Percentiles rank a stretch among this genome's conserved stretches.
Evolutionary conservation across 176 grass and related monocot species (phyloP).

Genomic region (Ensete ventricosum): DNA sequence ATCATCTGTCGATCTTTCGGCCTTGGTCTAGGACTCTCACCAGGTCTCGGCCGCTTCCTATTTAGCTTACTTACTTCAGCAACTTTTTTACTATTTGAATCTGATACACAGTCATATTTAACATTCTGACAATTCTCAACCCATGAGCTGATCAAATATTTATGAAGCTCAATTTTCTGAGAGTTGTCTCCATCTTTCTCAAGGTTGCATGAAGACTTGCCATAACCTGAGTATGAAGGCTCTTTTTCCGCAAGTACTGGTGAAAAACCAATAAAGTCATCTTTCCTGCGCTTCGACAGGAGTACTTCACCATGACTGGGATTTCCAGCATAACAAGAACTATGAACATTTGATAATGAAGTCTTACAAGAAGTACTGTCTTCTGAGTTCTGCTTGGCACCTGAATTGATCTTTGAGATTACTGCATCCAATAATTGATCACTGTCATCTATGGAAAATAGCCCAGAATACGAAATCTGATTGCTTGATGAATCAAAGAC

Average conservation of each 20-base stretch:
- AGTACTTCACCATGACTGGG: background rate
- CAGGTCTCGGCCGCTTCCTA: constrained; percentile 50
- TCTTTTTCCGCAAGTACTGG: constrained; percentile 35
- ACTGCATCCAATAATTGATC: constrained; percentile 62
- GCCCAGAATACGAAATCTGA: constrained; percentile 30
- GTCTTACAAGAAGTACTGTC: constrained; percentile 46
- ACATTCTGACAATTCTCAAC: constrained; percentile 47
- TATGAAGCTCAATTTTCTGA: constrained; percentile 42
- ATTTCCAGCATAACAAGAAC: constrained; percentile 23
- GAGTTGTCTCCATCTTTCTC: constrained; percentile 31
- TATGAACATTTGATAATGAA: constrained; percentile 40
- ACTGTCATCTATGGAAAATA: constrained; percentile 41
- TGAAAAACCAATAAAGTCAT: constrained; percentile 24
- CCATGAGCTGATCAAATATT: constrained; percentile 66
- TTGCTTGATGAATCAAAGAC: constrained; percentile 40
- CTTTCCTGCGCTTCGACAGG: constrained; percentile 28
- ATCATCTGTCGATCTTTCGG: constrained; percentile 65
- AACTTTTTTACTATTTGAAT: constrained; percentile 52
- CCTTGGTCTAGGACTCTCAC: constrained; percentile 45
- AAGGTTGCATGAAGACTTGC: constrained; percentile 32
- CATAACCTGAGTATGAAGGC: constrained; percentile 24
- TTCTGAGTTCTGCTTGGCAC: constrained; percentile 40
- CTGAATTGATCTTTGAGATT: constrained; percentile 47
- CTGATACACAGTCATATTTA: constrained; percentile 49
- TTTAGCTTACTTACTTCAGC: constrained; percentile 39